Evolutionary conservation across 768 basidiomycete species (phyloP), one percentile per base, ranked within the genome.

Genomic region (Xanthoconium purpureum): DNA sequence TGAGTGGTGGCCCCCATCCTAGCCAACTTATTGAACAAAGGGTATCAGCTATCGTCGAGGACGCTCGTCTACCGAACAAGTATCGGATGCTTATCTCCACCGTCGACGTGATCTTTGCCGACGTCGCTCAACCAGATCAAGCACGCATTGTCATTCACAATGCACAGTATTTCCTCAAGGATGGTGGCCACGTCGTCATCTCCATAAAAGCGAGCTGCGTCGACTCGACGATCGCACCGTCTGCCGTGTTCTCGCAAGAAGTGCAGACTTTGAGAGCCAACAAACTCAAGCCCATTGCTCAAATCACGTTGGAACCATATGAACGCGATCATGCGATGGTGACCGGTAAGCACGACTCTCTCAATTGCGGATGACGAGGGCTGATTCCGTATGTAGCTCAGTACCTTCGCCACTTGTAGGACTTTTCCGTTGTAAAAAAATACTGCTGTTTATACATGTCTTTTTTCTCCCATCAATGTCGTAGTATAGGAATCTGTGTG

Each of bases 131-230:
- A 71, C 96, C 96, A 43, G 95, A 99, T 75, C 97, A 99, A 76
- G 95, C 95, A 3, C 94, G 95, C 78, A 98, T 98, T 67, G 92
- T 98, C 59, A 80, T 84, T 39, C 82, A 86, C 73, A 98, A 99
- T 73, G 92, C 96, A 0, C 87, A 97, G 64, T 86, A 87, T 72
- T 99, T 99, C 87, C 81, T 99, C 52, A 98, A 96, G 74, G 88
- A 95, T 72, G 84, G 83, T 32, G 97, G 97, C 3, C 92, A 97
- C 66, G 79, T 84, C 64, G 86, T 99, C 65, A 94, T 99, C 61
- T 98, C 96, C 52, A 97, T 99, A 83, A 99, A 99, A 79, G 97
- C 97, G 32, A 94, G 90, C 66, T 99, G 97, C 79, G 89, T 99
- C 72, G 97, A 99, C 74, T 98, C 94, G 42, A 98, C 95, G n/a